These are phyloP conservation scores for Saitozyma sp. DNA, from an alignment of 768 basidiomycete species.

Conservation along the genomic window DNA sequence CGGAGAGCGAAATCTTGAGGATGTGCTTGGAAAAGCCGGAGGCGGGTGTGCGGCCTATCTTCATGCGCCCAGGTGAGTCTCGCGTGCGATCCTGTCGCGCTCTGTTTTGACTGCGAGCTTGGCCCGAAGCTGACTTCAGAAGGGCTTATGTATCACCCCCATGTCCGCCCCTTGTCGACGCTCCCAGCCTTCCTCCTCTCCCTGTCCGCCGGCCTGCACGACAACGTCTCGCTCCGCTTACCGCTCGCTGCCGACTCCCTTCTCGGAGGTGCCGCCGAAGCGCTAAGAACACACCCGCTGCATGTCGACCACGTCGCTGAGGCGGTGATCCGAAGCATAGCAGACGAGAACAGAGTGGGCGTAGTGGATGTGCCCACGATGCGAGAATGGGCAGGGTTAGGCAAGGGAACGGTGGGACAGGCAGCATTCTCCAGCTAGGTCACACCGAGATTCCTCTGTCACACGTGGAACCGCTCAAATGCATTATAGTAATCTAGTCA, in stretches of 20 bases:
- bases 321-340: slow-evolving; percentile 65
- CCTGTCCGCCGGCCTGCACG: slow-evolving; percentile 72
- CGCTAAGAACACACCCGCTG: slow-evolving; percentile 80
- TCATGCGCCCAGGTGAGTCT: slow-evolving; percentile 81
- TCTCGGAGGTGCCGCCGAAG: slow-evolving; percentile 63
- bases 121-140: slow-evolving; percentile 12
- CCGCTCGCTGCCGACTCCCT: slow-evolving; percentile 37
- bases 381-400: slow-evolving; percentile 57
- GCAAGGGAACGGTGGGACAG: not conserved
- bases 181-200: slow-evolving; percentile 81
- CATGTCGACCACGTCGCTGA: slow-evolving; percentile 95
- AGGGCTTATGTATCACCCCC: slow-evolving; percentile 97
- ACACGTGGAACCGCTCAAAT: too few species aligned
- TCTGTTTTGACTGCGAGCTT: not conserved
- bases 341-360: slow-evolving; percentile 55
- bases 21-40: slow-evolving; percentile 55
- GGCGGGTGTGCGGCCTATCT: slow-evolving; percentile 65
- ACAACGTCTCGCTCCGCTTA: slow-evolving; percentile 52
- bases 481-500: too few species aligned
- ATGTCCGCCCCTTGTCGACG: slow-evolving; percentile 83
- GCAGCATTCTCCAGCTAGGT: too few species aligned
- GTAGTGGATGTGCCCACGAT: slow-evolving; percentile 61
- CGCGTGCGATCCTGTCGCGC: not conserved
- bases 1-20: slow-evolving; percentile 68
- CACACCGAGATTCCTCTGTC: too few species aligned